A percentile compares a stretch with the other conserved stretches of the same genome.
These are phyloP conservation scores for Litsea cubeba DNA, from an alignment of 164 flowering plant genomes.

Conservation along the genomic window DNA sequence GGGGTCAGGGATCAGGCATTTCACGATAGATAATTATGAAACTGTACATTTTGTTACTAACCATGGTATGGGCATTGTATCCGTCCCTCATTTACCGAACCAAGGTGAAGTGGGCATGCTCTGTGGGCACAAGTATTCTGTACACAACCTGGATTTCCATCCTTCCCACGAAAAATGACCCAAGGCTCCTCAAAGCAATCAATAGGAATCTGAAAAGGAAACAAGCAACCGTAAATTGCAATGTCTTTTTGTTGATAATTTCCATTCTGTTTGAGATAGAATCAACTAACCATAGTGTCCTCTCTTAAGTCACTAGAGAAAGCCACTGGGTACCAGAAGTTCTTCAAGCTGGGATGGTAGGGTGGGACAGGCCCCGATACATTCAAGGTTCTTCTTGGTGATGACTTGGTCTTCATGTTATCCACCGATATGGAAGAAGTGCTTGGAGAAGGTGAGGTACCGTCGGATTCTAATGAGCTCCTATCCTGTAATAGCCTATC, in stretches of 20 bases:
- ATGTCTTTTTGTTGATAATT: not conserved
- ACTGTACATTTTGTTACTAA: conserved; percentile 24
- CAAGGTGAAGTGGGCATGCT: conserved; percentile 97
- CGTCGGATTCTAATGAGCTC: conserved; percentile 33
- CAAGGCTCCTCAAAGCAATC: conserved; percentile 96
- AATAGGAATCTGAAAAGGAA: conserved; percentile 63
- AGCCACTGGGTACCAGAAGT: conserved; percentile 97
- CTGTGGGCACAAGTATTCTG: conserved; percentile 96
- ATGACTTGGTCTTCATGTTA: conserved; percentile 27
- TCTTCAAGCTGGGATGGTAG: conserved; percentile 70
- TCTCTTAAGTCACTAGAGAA: conserved; percentile 80
- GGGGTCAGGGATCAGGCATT: no score
- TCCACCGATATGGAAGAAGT: conserved; percentile 39
- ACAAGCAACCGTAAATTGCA: not conserved
- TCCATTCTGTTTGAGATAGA: not conserved
- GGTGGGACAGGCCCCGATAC: conserved; percentile 87
- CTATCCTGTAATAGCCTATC: conserved; percentile 72
- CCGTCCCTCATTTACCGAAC: conserved; percentile 90
- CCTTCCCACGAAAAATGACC: conserved; percentile 93
- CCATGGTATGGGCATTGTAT: conserved; percentile 98
- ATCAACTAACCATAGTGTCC: conserved; percentile 73
- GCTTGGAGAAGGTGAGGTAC: conserved; percentile 38
- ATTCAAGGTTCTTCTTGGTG: conserved; percentile 45
- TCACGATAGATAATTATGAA: not conserved
- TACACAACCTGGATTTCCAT: conserved; percentile 93